Base-by-base conservation (phyloP, 2,329 filamentous ascomycete species). In the Curvularia sp. region DNA sequence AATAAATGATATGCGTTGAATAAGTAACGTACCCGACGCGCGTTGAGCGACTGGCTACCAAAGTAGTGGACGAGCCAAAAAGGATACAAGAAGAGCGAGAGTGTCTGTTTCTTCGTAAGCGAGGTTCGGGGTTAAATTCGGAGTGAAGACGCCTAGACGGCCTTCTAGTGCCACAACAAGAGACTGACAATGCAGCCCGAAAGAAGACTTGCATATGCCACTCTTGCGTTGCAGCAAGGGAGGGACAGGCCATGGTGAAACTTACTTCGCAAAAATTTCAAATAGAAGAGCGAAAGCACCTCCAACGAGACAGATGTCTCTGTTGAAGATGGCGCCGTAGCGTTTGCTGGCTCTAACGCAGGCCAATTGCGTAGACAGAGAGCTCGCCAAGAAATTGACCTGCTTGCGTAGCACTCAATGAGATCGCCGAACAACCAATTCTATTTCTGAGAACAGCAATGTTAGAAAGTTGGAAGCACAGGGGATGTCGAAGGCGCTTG, bases 341-440 rank as follows among this genome's bases (percentile, higher is more conserved):
- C 48, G 58, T 43, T 42, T 30, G 47, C 39, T 41, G 33, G 46
- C 52, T 61, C 26, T 33, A 2, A 22, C 1, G 12, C 22, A 61
- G 33, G 33, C 3, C 26, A 38, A 44, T 49, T 22, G 53, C 55
- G 35, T 28, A 47, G 39, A 39, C 49, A 35, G 47, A 20, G 4
- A 33, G 49, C 43, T 48, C n/a, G 39, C 31, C 38, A 24, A n/a
- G 22, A 28, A 30, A 18, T n/a, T 0, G 42, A 56, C 30, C 15
- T 55, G 50, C 61, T 49, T 54, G 50, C 31, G 38, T 57, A 58
- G 58, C 50, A 42, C 44, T 39, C 5, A 39, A 53, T 44, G 15
- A 59, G 33, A 43, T 33, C 18, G 15, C 46, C 33, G 44, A 38
- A 41, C 52, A 47, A 2, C 26, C 22, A 15, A 15, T 35, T 53